Evolutionary conservation across 345 rosid genomes (phyloP).

Genomic region (Noccaea caerulescens): DNA sequence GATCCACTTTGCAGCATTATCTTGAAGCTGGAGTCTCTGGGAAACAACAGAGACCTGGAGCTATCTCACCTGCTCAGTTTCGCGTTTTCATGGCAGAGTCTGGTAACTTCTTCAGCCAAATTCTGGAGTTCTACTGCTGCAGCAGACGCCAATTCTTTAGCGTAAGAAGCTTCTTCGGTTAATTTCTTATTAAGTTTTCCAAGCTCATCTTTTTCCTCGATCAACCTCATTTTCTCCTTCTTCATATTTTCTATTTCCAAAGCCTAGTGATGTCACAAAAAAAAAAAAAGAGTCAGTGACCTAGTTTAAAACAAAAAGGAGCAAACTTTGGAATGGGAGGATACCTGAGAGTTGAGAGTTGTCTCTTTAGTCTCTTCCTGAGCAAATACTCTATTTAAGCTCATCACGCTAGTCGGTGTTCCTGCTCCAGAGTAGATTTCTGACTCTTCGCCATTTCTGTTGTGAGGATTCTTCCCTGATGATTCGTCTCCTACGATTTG

Average conservation of each 20-base stretch:
- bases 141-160: constrained; percentile 96
- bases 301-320: constrained; percentile 18
- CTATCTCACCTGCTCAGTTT: constrained; percentile 51
- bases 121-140: constrained; percentile 98
- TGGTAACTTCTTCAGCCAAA: constrained; percentile 92
- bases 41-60: not conserved
- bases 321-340: constrained; percentile 8
- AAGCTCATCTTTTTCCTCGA: constrained; percentile 87
- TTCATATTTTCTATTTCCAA: constrained; percentile 82
- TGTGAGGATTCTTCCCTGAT: constrained; percentile 51
- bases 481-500: constrained; percentile 46
- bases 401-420: constrained; percentile 47
- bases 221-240: constrained; percentile 72
- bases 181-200: constrained; percentile 80
- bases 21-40: constrained; percentile 27
- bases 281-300: not conserved
- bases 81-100: constrained; percentile 75
- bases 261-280: constrained; percentile 50
- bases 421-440: constrained; percentile 79
- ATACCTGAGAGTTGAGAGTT: constrained; percentile 42
- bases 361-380: constrained; percentile 62
- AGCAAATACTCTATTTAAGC: constrained; percentile 62
- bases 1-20: constrained; percentile 29
- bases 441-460: constrained; percentile 69
- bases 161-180: constrained; percentile 93